phyloP scores from a whole-genome alignment of 2,329 filamentous ascomycete genomes.

The Hymenoscyphus salicellus region DNA sequence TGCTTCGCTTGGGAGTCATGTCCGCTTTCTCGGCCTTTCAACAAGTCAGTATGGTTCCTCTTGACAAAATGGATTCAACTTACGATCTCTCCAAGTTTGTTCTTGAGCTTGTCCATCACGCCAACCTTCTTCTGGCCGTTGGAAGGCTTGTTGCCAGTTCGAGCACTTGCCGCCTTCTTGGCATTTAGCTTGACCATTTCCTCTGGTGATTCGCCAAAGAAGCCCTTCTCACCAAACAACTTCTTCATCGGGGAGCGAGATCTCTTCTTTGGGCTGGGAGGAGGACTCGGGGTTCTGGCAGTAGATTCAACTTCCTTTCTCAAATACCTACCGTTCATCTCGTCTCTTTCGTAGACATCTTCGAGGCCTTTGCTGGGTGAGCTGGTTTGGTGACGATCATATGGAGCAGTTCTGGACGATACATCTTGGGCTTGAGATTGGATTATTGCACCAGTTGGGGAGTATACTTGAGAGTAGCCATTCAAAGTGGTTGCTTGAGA shows the following conservation, averaged over 20 bases:
- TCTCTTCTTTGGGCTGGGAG: conserved; percentile 22
- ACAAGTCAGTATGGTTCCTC: conserved; percentile 2
- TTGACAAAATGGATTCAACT: conserved; percentile 13
- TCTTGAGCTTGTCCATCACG: conserved; percentile 33
- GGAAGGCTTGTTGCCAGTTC: conserved; percentile 16
- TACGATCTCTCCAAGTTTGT: conserved; percentile 34
- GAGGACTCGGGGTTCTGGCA: neutral
- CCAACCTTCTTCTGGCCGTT: conserved; percentile 22
- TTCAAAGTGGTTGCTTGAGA: neutral
- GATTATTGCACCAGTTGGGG: conserved; percentile 1
- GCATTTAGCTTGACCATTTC: conserved; percentile 17
- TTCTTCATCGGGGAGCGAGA: conserved; percentile 37
- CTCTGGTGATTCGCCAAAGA: conserved; percentile 30
- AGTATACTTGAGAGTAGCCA: neutral
- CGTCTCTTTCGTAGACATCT: conserved; percentile 25
- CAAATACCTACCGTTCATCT: conserved; percentile 4
- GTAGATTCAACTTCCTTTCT: neutral
- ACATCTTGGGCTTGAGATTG: neutral
- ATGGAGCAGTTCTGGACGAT: neutral
- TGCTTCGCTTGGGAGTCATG: conserved; percentile 19
- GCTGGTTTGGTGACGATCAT: conserved; percentile 15
- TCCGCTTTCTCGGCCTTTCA: conserved; percentile 35
- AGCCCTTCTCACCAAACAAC: conserved; percentile 36
- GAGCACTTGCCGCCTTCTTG: conserved; percentile 15
- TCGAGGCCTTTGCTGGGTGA: conserved; percentile 22